Conservation (phyloP, 2,329 filamentous ascomycete genomes). For the Pseudogymnoascus sp. region DNA sequence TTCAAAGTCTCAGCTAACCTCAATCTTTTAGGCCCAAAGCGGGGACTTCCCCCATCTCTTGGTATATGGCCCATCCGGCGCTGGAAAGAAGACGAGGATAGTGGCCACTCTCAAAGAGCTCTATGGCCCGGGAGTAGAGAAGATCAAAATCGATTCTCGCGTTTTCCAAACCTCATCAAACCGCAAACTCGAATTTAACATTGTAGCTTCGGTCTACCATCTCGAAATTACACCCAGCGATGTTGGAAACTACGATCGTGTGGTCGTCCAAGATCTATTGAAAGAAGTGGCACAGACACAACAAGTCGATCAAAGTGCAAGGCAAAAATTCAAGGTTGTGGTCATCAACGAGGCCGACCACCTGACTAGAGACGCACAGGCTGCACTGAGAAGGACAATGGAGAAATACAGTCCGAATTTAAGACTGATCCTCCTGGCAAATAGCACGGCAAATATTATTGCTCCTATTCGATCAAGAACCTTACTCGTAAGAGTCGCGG, state of each 20-base stretch:
- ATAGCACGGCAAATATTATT: slow-evolving; percentile 97
- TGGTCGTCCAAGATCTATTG: slow-evolving; percentile 88
- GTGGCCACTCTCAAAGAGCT: slow-evolving; percentile 92
- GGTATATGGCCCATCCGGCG: slow-evolving; percentile 92
- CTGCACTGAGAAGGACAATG: slow-evolving; percentile 91
- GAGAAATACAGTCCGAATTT: slow-evolving; percentile 98
- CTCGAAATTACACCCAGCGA: slow-evolving; percentile 97
- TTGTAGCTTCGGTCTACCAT: slow-evolving; percentile 94
- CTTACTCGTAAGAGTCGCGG: slow-evolving; percentile 82
- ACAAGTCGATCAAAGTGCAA: slow-evolving; percentile 88
- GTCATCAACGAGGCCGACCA: slow-evolving; percentile 99
- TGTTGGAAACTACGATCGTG: slow-evolving; percentile 91
- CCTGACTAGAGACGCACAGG: slow-evolving; percentile 87
- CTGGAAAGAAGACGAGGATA: slow-evolving; percentile 95
- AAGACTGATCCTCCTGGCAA: slow-evolving; percentile 83
- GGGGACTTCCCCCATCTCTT: slow-evolving; percentile 97
- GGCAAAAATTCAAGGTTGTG: slow-evolving; percentile 94
- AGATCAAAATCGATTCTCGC: slow-evolving; percentile 98
- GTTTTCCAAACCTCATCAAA: slow-evolving; percentile 94
- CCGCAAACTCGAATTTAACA: slow-evolving; percentile 98
- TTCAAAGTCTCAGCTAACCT: slow-evolving; percentile 13
- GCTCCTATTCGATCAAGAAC: slow-evolving; percentile 94
- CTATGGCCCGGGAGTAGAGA: slow-evolving; percentile 94
- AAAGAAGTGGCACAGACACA: slow-evolving; percentile 99
- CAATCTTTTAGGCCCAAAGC: slow-evolving; percentile 67